Evolutionary conservation across 2,329 filamentous ascomycete genomes (phyloP).

Genomic region (Mycogone perniciosa): DNA sequence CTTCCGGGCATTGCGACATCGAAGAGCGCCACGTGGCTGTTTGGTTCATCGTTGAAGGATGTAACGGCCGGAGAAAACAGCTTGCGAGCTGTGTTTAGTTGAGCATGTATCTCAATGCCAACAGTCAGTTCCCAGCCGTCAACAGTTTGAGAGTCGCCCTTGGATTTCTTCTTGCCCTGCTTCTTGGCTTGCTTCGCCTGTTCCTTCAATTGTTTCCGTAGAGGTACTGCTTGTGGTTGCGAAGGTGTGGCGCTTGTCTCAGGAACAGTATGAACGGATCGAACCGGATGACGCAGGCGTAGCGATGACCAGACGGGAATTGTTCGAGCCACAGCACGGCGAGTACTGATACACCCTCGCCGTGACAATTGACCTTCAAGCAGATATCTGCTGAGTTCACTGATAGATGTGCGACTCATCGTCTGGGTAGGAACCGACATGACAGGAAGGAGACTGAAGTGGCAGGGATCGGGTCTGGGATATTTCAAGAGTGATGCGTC

Average conservation of each 20-base stretch:
- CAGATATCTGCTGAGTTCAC: slow-evolving; percentile 43
- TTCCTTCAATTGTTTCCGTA: slow-evolving; percentile 68
- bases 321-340: slow-evolving; percentile 15
- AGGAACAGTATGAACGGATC: slow-evolving; percentile 27
- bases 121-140: slow-evolving; percentile 87
- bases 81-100: slow-evolving; percentile 83
- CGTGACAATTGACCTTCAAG: slow-evolving; percentile 39
- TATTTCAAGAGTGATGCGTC: too few relatives aligned
- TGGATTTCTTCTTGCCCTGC: slow-evolving; percentile 44
- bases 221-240: slow-evolving; percentile 35
- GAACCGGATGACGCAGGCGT: slow-evolving; percentile 15
- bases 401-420: slow-evolving; percentile 41
- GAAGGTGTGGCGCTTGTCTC: slow-evolving; percentile 17
- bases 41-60: slow-evolving; percentile 62
- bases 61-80: slow-evolving; percentile 74
- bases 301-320: slow-evolving; percentile 12
- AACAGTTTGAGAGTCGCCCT: slow-evolving; percentile 43
- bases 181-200: slow-evolving; percentile 66
- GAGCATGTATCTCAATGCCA: slow-evolving; percentile 94
- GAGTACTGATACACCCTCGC: slow-evolving; percentile 33
- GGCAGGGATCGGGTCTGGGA: too few relatives aligned
- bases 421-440: neutral
- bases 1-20: slow-evolving; percentile 85
- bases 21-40: slow-evolving; percentile 82
- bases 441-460: too few relatives aligned